Conservation (phyloP, 2,329 filamentous ascomycete genomes). For the Penicillium palitans region DNA sequence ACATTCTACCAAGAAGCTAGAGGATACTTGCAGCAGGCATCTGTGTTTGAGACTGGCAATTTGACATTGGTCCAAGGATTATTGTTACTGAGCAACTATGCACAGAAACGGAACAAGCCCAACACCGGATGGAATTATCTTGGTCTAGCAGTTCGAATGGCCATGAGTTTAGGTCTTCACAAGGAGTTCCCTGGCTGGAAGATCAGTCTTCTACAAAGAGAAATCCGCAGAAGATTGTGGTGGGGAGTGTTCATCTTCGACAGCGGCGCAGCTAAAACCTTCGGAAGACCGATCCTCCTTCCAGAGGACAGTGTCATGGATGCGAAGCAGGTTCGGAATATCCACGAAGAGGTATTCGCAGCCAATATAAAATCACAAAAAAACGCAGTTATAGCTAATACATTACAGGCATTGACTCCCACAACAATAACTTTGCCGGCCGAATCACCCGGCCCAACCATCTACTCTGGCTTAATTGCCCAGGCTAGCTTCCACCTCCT, state of each 20-base stretch:
- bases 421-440: constrained; percentile 39
- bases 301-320: constrained; percentile 49
- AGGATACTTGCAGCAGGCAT: constrained; percentile 47
- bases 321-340: constrained; percentile 46
- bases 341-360: constrained; percentile 41
- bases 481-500: constrained; percentile 46
- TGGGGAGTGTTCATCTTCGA: constrained; percentile 51
- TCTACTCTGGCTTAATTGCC: constrained; percentile 47
- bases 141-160: constrained; percentile 52
- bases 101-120: constrained; percentile 54
- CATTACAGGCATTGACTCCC: constrained; percentile 27
- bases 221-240: constrained; percentile 45
- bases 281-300: constrained; percentile 50
- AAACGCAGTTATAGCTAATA: neutral
- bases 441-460: constrained; percentile 42
- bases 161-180: constrained; percentile 53
- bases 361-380: neutral
- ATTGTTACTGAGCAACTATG: constrained; percentile 50
- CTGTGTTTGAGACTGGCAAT: constrained; percentile 52
- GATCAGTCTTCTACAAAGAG: constrained; percentile 45
- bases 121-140: constrained; percentile 54
- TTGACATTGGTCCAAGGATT: constrained; percentile 52
- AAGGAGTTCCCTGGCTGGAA: constrained; percentile 52
- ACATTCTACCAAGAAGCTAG: constrained; percentile 51
- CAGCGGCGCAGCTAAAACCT: constrained; percentile 53